Base-by-base conservation (phyloP, 1,139 yeast genomes). In the Spathaspora sp. region DNA sequence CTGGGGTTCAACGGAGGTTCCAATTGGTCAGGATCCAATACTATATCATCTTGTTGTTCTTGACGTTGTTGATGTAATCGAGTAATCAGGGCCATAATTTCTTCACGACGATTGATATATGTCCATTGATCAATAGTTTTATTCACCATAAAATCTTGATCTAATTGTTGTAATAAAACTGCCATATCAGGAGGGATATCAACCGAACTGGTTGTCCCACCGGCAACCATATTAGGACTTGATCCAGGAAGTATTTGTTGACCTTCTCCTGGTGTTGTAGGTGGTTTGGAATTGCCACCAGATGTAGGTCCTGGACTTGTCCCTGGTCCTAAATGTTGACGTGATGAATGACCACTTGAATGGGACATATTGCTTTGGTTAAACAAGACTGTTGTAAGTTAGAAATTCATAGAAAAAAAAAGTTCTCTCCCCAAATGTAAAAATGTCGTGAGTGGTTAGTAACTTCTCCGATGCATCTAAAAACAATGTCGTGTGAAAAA, bases 1-100 rank as follows among this genome's bases (percentile, higher is more conserved):
- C 91, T 68, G 1, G 93, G 91, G 50, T 79, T 76, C 23, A 86
- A 62, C 0, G 93, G 91, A 43, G 59, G 59, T 50, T 73, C 76
- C 17, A 74, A 54, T 66, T 72, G 68, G 64, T 81, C 46, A 68
- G 76, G 68, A 46, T 70, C 72, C 13, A 71, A 51, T 17, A 34
- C 11, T 13, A 15, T 16, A 6, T n/a, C 7, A n/a, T 38, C 40
- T 11, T 7, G 26, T 23, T 58, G 55, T 20, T 55, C 56, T 43
- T 61, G 67, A 39, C 65, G 72, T 48, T 62, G 65, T 53, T 69
- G 69, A 45, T 71, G 77, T 33, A 73, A 51, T 43, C 61, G 59
- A 47, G 64, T 65, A 27, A 74, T 70, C 43, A 65, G 61, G 45
- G 65, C 70, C 69, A 74, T 68, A 51, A 74, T 72, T 52, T 74